Base-by-base conservation (phyloP, 2,329 filamentous ascomycete genomes). In the Aureobasidium musti region DNA sequence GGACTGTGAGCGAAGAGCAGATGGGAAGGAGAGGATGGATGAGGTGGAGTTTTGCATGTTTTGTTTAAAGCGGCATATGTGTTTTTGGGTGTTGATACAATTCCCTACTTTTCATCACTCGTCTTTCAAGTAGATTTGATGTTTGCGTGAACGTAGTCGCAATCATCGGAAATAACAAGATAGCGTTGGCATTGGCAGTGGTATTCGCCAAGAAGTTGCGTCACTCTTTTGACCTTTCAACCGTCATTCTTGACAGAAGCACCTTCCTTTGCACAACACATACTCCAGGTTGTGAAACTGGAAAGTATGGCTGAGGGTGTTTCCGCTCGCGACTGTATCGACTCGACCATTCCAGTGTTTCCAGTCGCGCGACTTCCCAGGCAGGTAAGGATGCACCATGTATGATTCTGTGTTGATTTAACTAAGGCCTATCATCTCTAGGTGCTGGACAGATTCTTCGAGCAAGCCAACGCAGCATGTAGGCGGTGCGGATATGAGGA, bases 1-100 rank as follows among this genome's bases (percentile, higher is more conserved):
- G 74, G 75, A 11, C 19, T 54, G n/a, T 54, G 10, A 13, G 11
- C n/a, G n/a, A n/a, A n/a, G n/a, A n/a, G n/a, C n/a, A n/a, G 43
- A 47, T 47, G 45, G 33, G 33, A 10, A 10, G 33, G 33, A 35
- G 10, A 35, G 17, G 35, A 6, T 3, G 14, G 1, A 17, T 14
- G 13, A 5, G 14, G 35, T 5, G 17, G 35, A 17, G 8, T 14
- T 3, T 39, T 39, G 35, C 35, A 39, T 39, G 3, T 39, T 35
- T 14, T 3, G 4, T 39, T 6, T 11, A 13, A 35, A 35, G 33
- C 33, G 35, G 35, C 35, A 39, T 39, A 39, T 39, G 35, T 39
- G 30, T 33, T 33, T 33, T 33, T 33, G 30, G 8, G 8, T 33
- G 30, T 33, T 33, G 30, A 33, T 33, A 8, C 13, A 10, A 35